Evolutionary conservation across 2,329 filamentous ascomycete genomes (phyloP).

Genomic region (Capronia epimyces): DNA sequence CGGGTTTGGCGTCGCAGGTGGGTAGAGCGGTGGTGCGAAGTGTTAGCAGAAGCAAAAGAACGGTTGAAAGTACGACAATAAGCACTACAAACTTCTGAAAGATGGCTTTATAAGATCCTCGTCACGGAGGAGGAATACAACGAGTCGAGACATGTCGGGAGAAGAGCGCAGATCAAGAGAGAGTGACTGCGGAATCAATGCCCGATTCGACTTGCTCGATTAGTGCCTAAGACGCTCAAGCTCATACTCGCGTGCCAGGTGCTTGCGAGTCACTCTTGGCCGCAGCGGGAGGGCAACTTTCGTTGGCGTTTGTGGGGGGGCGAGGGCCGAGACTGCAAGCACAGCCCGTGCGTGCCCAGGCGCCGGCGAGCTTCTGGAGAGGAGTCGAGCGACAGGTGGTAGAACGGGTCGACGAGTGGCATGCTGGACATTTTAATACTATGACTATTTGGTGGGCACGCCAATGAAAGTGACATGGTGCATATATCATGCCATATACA

Average conservation of each 20-base stretch:
- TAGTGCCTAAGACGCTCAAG: not conserved
- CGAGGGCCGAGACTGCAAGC: not conserved
- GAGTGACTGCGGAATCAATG: too few relatives aligned
- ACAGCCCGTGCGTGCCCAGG: not conserved
- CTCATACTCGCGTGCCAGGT: too few relatives aligned
- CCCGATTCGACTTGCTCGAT: not conserved
- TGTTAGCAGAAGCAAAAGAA: not conserved
- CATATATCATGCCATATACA: too few relatives aligned
- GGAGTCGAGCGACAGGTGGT: not conserved
- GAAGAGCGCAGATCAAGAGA: not conserved
- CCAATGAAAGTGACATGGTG: too few relatives aligned
- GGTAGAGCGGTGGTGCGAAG: not conserved
- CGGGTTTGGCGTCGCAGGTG: slow-evolving; percentile 1
- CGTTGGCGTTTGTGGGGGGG: not conserved
- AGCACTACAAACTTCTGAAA: not conserved
- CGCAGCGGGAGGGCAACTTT: not conserved
- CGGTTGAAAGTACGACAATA: not conserved
- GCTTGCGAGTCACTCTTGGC: not conserved
- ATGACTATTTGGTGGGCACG: too few relatives aligned
- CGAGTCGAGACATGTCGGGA: not conserved
- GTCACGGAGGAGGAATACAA: not conserved
- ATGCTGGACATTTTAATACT: too few relatives aligned
- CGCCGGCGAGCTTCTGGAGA: not conserved
- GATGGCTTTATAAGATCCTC: not conserved
- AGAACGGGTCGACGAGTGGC: too few relatives aligned